A percentile compares a stretch with the other conserved stretches of the same genome.
These are phyloP conservation scores for Crepidotus variabilis DNA, from an alignment of 768 basidiomycete genomes.

Conservation along the genomic window DNA sequence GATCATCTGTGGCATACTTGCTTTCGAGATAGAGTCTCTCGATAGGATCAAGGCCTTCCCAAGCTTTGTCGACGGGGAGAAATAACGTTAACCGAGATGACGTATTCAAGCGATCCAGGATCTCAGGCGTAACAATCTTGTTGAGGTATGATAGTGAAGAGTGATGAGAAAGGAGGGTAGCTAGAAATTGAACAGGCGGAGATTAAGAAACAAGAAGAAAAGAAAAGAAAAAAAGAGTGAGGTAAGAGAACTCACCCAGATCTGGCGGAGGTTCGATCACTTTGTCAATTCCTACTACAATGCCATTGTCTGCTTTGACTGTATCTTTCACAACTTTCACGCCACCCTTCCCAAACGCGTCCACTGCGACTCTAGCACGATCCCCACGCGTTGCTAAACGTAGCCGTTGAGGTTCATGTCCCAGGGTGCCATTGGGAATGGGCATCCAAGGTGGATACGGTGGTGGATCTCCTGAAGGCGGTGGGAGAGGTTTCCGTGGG, in stretches of 20 bases:
- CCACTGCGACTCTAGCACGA: constrained; percentile 60
- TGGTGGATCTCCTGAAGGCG: constrained; percentile 65
- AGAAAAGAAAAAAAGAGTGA: no score
- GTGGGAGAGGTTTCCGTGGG: constrained; percentile 55
- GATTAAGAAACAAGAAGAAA: constrained; percentile 5
- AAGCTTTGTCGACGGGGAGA: constrained; percentile 82
- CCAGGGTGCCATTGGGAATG: constrained; percentile 75
- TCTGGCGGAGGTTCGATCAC: constrained; percentile 74
- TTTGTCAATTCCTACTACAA: constrained; percentile 68
- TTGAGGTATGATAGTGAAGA: constrained; percentile 69
- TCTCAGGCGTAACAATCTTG: constrained; percentile 62
- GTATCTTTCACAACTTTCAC: constrained; percentile 54
- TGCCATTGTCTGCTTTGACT: constrained; percentile 68
- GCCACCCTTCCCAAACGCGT: constrained; percentile 79
- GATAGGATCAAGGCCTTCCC: constrained; percentile 68
- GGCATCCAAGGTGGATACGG: constrained; percentile 87
- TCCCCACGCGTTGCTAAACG: constrained; percentile 52
- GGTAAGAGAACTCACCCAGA: constrained; percentile 50
- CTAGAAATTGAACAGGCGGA: constrained; percentile 31
- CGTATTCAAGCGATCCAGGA: constrained; percentile 53
- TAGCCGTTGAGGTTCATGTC: constrained; percentile 77
- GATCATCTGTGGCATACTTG: constrained; percentile 78
- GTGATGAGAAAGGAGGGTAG: constrained; percentile 53
- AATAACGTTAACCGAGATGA: constrained; percentile 83
- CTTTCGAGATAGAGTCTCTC: constrained; percentile 90